Evolutionary conservation across 2,329 filamentous ascomycete species (phyloP).

Genomic region (Fusarium scirpi): DNA sequence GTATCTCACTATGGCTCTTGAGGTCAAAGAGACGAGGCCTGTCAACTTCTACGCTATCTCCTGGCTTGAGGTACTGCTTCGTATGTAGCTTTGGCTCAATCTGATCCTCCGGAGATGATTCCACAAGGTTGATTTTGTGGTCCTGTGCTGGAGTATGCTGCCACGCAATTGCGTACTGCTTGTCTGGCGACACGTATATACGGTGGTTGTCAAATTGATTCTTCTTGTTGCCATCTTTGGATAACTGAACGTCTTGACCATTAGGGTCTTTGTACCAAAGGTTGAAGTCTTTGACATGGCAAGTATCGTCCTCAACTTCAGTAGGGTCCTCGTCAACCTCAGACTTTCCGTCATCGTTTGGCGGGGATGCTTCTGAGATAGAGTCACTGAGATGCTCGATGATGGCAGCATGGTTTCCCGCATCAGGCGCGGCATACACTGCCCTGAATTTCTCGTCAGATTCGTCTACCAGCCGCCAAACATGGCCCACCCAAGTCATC

Average conservation of each 20-base stretch:
- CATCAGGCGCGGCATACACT: conserved; percentile 32
- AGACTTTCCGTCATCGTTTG: background rate
- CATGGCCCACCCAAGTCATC: conserved; percentile 37
- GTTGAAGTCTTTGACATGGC: conserved; percentile 22
- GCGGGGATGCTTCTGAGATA: background rate
- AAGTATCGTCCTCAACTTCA: background rate
- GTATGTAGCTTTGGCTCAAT: conserved; percentile 44
- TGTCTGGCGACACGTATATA: conserved; percentile 34
- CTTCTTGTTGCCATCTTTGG: conserved; percentile 31
- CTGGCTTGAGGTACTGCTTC: conserved; percentile 45
- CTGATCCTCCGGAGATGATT: conserved; percentile 47
- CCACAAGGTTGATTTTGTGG: conserved; percentile 35
- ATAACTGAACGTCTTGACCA: conserved; percentile 27
- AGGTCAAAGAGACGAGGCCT: conserved; percentile 47
- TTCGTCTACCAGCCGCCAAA: conserved; percentile 38
- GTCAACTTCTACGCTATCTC: conserved; percentile 41
- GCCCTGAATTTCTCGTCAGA: conserved; percentile 13
- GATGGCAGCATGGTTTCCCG: conserved; percentile 22
- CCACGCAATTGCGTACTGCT: conserved; percentile 35
- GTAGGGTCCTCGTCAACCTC: background rate
- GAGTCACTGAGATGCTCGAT: conserved; percentile 22
- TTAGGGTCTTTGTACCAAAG: conserved; percentile 17
- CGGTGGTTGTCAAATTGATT: conserved; percentile 36
- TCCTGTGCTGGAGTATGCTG: conserved; percentile 42
- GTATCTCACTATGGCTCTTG: conserved; percentile 29